These are phyloP conservation scores for Aspergillus neotritici DNA, from an alignment of 2,329 filamentous ascomycete genomes.

Conservation along the genomic window DNA sequence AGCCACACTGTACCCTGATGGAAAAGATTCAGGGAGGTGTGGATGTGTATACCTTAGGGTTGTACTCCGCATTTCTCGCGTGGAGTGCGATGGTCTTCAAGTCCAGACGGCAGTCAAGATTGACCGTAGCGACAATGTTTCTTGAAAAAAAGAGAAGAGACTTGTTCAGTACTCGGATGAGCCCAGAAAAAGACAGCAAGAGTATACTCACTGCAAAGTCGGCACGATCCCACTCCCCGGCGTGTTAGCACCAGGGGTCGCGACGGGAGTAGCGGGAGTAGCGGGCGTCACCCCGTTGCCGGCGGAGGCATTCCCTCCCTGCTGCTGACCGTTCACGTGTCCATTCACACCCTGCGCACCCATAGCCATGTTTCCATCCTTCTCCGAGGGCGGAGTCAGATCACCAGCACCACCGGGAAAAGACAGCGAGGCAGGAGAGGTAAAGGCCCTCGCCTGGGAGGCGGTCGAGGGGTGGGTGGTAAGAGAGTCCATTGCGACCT, in stretches of 20 bases:
- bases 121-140: constrained; percentile 99
- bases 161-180: constrained; percentile 48
- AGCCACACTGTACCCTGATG: constrained; percentile 41
- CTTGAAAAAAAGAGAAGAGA: constrained; percentile 48
- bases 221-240: constrained; percentile 86
- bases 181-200: constrained; percentile 38
- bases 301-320: constrained; percentile 54
- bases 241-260: constrained; percentile 76
- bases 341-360: constrained; percentile 44
- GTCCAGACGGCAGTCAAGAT: constrained; percentile 93
- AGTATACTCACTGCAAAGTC: constrained; percentile 89
- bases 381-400: constrained; percentile 70
- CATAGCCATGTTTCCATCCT: constrained; percentile 53
- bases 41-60: constrained; percentile 72
- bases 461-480: constrained; percentile 89
- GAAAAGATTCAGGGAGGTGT: constrained; percentile 26
- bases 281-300: constrained; percentile 78
- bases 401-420: constrained; percentile 82
- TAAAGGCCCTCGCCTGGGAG: constrained; percentile 91
- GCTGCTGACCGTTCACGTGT: constrained; percentile 48
- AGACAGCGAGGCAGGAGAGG: constrained; percentile 83
- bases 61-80: constrained; percentile 97
- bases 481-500: constrained; percentile 71
- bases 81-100: constrained; percentile 98
- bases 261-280: constrained; percentile 90